Conservation (phyloP, 352 stramenopile genomes). For the Phytopythium helicoides region DNA sequence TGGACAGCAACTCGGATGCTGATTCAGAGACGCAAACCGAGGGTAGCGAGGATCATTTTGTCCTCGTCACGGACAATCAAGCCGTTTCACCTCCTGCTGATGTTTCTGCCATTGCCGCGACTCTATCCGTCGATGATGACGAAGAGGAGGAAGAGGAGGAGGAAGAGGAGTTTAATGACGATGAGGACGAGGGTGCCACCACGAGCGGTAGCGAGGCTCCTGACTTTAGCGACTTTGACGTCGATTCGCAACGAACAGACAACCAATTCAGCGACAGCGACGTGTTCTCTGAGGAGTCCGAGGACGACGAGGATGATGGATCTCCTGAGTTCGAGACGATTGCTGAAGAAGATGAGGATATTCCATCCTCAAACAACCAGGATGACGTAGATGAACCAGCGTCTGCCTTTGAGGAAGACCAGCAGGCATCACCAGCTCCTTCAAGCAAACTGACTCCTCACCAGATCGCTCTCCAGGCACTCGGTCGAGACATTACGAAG, state of each 20-base stretch:
- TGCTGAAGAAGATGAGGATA: not conserved
- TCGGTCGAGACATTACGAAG: constrained; percentile 4
- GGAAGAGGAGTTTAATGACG: too few relatives aligned
- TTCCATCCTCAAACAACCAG: not conserved
- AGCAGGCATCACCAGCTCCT: constrained; percentile 1
- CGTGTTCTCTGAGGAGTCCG: constrained; percentile 3
- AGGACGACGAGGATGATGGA: not conserved
- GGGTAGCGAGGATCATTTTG: constrained; percentile 8
- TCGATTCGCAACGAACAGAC: constrained; percentile 15
- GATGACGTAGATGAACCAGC: not conserved
- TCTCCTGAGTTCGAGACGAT: not conserved
- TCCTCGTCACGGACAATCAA: constrained; percentile 1
- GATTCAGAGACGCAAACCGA: constrained; percentile 9
- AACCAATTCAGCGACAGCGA: constrained; percentile 7
- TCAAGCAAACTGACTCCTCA: constrained; percentile 2
- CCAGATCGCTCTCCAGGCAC: constrained; percentile 6
- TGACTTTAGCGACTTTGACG: constrained; percentile 36
- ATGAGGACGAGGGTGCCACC: constrained; percentile 17
- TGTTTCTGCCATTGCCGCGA: not conserved
- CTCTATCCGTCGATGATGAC: not conserved
- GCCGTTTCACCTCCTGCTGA: not conserved
- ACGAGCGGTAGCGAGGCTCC: constrained; percentile 27
- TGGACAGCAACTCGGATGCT: constrained; percentile 4
- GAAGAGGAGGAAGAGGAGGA: constrained; percentile 6
- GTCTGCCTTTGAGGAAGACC: constrained; percentile 4